Conservation (phyloP, 305 asterid genomes). For the Fraxinus greggii region DNA sequence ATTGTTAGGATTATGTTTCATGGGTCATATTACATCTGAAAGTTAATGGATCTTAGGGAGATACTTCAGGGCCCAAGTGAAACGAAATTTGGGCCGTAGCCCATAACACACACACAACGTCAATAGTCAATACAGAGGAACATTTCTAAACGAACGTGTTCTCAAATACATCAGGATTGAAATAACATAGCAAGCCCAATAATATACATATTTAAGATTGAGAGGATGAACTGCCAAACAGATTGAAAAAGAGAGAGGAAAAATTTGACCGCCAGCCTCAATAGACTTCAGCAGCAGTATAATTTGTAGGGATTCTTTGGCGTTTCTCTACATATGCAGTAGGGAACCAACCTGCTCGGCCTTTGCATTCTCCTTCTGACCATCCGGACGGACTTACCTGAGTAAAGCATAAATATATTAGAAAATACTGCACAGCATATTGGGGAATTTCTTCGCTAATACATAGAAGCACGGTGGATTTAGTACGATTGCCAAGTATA, state of each 20-base stretch:
- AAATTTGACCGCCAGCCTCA: slow-evolving; percentile 18
- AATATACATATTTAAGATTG: not conserved
- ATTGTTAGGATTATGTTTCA: not conserved
- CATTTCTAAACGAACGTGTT: not conserved
- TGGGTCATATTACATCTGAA: not conserved
- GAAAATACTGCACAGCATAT: not conserved
- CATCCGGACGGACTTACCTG: slow-evolving; percentile 90
- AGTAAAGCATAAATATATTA: not conserved
- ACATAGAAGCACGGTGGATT: not conserved
- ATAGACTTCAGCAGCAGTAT: slow-evolving; percentile 60
- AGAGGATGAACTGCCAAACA: not conserved
- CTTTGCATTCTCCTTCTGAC: slow-evolving; percentile 96
- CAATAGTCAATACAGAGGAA: not conserved
- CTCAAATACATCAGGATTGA: not conserved
- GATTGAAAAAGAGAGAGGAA: not conserved
- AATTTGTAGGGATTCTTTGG: slow-evolving; percentile 64
- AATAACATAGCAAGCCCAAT: not conserved
- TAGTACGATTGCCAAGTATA: not conserved
- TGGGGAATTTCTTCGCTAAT: not conserved
- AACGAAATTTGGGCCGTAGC: not conserved
- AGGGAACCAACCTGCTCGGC: slow-evolving; percentile 97
- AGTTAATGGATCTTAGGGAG: not conserved
- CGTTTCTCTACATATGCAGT: slow-evolving; percentile 74
- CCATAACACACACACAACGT: not conserved
- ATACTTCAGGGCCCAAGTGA: not conserved